A percentile compares a stretch with the other conserved stretches of the same genome.
Conservation (phyloP, 78 protist species). For the Anaeramoeba ignava region DNA sequence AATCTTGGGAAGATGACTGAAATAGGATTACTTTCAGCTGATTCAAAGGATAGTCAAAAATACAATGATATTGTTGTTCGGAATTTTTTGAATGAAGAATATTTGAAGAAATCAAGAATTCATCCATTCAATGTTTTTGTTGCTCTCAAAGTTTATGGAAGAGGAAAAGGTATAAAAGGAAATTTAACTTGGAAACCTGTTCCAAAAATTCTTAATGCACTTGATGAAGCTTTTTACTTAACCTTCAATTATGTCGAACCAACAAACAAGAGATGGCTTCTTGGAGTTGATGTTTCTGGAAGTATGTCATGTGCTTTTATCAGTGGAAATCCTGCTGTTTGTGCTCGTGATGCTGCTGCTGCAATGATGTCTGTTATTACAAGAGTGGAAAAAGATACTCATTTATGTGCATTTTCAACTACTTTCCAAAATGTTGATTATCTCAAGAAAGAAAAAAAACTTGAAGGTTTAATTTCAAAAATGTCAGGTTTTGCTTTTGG, state of each 20-base stretch:
- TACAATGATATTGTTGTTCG: too few relatives aligned
- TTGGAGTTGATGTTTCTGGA: constrained; percentile 30
- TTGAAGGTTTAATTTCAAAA: background rate
- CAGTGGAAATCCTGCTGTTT: background rate
- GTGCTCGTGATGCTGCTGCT: constrained; percentile 10
- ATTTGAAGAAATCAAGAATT: background rate
- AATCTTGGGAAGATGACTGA: constrained; percentile 8
- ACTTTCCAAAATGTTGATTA: background rate
- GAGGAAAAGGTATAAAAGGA: constrained; percentile 3
- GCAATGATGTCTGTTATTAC: constrained; percentile 10
- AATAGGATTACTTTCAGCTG: background rate
- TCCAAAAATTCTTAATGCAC: background rate
- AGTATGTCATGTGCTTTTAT: background rate
- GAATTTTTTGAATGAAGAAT: too few relatives aligned
- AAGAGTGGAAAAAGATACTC: constrained; percentile 1
- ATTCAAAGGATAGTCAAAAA: background rate
- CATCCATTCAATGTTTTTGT: constrained; percentile 16
- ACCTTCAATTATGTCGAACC: constrained; percentile 5
- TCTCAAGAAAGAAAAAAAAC: too few relatives aligned
- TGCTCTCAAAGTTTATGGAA: constrained; percentile 2
- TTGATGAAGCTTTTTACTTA: constrained; percentile 6
- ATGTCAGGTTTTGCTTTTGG: background rate
- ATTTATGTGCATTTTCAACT: constrained; percentile 5
- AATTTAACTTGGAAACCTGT: background rate
- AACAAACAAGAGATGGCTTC: constrained; percentile 2